phyloP scores from a whole-genome alignment of 257 asterid species.

The Jasminum sambac region DNA sequence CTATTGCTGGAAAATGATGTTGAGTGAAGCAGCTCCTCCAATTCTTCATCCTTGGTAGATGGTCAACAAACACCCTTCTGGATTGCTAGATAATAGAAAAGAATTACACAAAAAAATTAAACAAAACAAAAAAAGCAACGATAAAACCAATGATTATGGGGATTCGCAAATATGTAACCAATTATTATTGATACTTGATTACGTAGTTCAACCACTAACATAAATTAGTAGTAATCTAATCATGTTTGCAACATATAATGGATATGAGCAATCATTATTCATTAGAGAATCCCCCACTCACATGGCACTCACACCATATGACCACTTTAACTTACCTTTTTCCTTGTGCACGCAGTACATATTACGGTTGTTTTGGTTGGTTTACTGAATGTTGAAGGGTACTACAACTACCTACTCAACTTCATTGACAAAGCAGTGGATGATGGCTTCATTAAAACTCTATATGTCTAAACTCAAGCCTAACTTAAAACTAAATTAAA shows the following conservation, averaged over 20 bases:
- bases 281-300: neutral
- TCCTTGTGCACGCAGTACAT: neutral
- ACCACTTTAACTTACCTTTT: neutral
- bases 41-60: too few relatives aligned
- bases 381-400: conserved; percentile 59
- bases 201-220: neutral
- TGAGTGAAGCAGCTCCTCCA: too few relatives aligned
- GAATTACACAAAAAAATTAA: too few relatives aligned
- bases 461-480: too few relatives aligned
- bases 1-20: too few relatives aligned
- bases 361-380: conserved; percentile 1
- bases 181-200: neutral
- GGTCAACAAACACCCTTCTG: too few relatives aligned
- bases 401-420: conserved; percentile 41
- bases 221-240: neutral
- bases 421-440: conserved; percentile 64
- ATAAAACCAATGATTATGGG: conserved; percentile 9
- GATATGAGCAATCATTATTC: conserved; percentile 5
- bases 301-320: neutral
- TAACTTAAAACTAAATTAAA: too few relatives aligned
- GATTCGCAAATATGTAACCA: neutral
- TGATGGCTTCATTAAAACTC: conserved; percentile 52
- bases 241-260: neutral
- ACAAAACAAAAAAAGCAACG: too few relatives aligned
- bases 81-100: too few relatives aligned